Percentiles rank a stretch among this genome's conserved stretches.
These are phyloP conservation scores for Aspergillus terreus DNA, from an alignment of 2,329 filamentous ascomycete genomes.

Conservation along the genomic window DNA sequence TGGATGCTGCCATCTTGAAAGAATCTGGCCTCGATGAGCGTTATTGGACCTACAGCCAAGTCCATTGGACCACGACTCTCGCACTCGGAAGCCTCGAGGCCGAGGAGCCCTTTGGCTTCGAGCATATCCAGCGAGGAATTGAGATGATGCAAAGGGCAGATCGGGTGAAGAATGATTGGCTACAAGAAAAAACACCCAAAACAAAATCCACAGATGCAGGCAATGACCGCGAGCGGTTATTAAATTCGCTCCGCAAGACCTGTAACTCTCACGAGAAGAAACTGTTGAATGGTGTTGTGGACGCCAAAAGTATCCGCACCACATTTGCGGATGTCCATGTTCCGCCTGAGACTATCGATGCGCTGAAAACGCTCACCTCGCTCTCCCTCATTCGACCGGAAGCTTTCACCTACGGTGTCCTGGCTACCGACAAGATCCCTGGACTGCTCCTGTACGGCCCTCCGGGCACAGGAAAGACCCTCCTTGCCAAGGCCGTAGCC, in stretches of 20 bases:
- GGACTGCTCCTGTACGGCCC: slow-evolving; percentile 86
- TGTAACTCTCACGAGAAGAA: slow-evolving; percentile 78
- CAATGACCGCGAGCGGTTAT: slow-evolving; percentile 36
- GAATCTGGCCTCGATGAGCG: slow-evolving; percentile 46
- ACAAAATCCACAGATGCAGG: slow-evolving; percentile 28
- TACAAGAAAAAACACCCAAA: slow-evolving; percentile 32
- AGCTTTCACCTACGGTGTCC: slow-evolving; percentile 92
- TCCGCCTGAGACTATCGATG: slow-evolving; percentile 75
- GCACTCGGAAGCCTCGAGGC: slow-evolving; percentile 48
- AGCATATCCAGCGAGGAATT: slow-evolving; percentile 35
- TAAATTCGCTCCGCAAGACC: slow-evolving; percentile 52
- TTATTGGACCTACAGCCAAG: slow-evolving; percentile 57
- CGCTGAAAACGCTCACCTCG: slow-evolving; percentile 82
- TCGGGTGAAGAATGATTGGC: slow-evolving; percentile 34
- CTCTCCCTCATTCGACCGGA: slow-evolving; percentile 83
- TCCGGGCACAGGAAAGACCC: slow-evolving; percentile 64
- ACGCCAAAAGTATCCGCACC: slow-evolving; percentile 75
- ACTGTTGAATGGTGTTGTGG: slow-evolving; percentile 75
- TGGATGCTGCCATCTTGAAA: slow-evolving; percentile 24
- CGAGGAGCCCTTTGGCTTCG: slow-evolving; percentile 38
- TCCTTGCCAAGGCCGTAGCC: slow-evolving; percentile 62
- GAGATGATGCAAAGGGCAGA: slow-evolving; percentile 41
- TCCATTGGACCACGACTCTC: slow-evolving; percentile 57
- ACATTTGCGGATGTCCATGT: slow-evolving; percentile 87
- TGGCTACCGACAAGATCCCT: slow-evolving; percentile 85